Conservation (phyloP, 2,329 filamentous ascomycete genomes). For the Thelonectria discophora region DNA sequence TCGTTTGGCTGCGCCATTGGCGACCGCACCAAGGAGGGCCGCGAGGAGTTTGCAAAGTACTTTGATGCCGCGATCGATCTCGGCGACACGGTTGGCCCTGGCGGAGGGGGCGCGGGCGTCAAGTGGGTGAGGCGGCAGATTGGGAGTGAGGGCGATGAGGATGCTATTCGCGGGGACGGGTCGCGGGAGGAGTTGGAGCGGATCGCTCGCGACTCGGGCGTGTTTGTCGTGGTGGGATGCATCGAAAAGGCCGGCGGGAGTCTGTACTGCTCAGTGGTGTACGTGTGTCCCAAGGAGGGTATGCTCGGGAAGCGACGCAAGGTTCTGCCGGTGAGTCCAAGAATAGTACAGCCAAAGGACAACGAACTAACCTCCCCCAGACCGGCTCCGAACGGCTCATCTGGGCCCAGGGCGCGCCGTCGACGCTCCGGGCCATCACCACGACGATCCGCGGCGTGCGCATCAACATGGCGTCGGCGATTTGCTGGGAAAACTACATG, state of each 20-base stretch:
- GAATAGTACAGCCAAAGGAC: background rate
- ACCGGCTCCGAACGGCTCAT: slow-evolving; percentile 84
- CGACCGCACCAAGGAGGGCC: slow-evolving; percentile 70
- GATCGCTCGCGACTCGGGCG: slow-evolving; percentile 77
- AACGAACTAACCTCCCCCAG: slow-evolving; percentile 43
- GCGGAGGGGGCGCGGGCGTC: slow-evolving; percentile 71
- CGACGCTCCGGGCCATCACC: slow-evolving; percentile 80
- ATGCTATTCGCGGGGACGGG: slow-evolving; percentile 58
- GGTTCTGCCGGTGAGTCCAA: slow-evolving; percentile 76
- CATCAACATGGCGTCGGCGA: slow-evolving; percentile 83
- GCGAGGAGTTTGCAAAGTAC: slow-evolving; percentile 85
- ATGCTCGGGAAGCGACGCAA: slow-evolving; percentile 87
- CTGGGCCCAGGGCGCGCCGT: slow-evolving; percentile 86
- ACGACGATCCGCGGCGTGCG: slow-evolving; percentile 81
- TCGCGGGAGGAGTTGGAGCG: slow-evolving; percentile 82
- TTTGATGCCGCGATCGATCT: slow-evolving; percentile 83
- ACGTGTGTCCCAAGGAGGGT: slow-evolving; percentile 79
- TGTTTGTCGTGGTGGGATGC: slow-evolving; percentile 82
- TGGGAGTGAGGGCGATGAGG: slow-evolving; percentile 40
- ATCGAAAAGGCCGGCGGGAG: slow-evolving; percentile 85
- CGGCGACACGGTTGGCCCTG: slow-evolving; percentile 73
- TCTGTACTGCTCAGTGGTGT: slow-evolving; percentile 84
- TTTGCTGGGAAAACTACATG: slow-evolving; percentile 99
- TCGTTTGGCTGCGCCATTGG: slow-evolving; percentile 81
- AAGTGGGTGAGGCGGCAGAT: slow-evolving; percentile 75